These are phyloP conservation scores for Quercus phellos DNA, from an alignment of 331 rosid species.

Conservation along the genomic window DNA sequence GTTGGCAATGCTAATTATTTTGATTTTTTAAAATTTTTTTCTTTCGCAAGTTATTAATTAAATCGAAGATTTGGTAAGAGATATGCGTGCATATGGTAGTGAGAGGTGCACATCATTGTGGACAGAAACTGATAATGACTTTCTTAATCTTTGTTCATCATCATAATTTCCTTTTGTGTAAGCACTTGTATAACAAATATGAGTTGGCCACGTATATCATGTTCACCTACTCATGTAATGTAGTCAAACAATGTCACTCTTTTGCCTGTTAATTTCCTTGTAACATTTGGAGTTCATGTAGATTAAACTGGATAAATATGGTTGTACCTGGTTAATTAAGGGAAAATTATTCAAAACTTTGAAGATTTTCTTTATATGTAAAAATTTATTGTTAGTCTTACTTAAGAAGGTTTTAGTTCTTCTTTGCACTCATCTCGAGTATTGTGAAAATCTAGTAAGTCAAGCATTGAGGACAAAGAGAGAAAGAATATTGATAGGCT, in stretches of 20 bases:
- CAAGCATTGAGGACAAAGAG: not conserved
- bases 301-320: not conserved
- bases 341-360: not conserved
- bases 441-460: not conserved
- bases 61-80: not conserved
- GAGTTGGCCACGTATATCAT: not conserved
- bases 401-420: not conserved
- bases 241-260: not conserved
- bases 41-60: not conserved
- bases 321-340: not conserved
- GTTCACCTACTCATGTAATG: not conserved
- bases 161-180: not conserved
- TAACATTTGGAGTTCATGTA: conserved; percentile 10
- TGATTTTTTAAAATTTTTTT: not conserved
- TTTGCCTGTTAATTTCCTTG: not conserved
- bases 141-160: not conserved
- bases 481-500: not conserved
- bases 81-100: not conserved
- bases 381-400: not conserved
- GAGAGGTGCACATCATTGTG: not conserved
- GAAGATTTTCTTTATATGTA: not conserved
- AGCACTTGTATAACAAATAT: not conserved
- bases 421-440: not conserved
- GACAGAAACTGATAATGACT: not conserved
- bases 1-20: not conserved